phyloP scores from a whole-genome alignment of 2,329 filamentous ascomycete species.

The Xylaria sp. region DNA sequence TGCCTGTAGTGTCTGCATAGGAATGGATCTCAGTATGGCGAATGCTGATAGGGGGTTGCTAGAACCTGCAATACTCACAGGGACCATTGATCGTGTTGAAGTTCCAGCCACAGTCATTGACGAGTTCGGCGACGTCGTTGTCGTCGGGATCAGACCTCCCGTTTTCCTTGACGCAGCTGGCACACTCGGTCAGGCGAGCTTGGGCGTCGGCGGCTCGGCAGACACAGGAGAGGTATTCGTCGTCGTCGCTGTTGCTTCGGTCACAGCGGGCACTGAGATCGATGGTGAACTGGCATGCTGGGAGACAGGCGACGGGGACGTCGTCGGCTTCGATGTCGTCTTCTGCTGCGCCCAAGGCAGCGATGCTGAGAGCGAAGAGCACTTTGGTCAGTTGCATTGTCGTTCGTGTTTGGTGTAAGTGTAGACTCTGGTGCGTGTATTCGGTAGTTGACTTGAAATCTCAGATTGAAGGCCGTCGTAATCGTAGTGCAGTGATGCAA shows the following conservation, averaged over 20 bases:
- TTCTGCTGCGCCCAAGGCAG: conserved; percentile 16
- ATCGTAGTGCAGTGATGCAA: too few relatives aligned
- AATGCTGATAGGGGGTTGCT: not conserved
- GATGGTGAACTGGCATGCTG: conserved; percentile 20
- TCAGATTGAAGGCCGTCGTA: too few relatives aligned
- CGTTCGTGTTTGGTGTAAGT: too few relatives aligned
- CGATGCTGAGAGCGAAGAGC: conserved; percentile 9
- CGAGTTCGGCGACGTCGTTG: conserved; percentile 23
- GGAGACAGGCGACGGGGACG: conserved; percentile 16
- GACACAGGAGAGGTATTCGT: conserved; percentile 18
- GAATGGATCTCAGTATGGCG: not conserved
- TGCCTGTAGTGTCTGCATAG: conserved; percentile 9
- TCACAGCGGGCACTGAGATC: conserved; percentile 21
- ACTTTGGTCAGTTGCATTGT: conserved; percentile 11
- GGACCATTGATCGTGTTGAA: conserved; percentile 15
- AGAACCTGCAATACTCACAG: conserved; percentile 7
- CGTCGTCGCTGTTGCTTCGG: conserved; percentile 10
- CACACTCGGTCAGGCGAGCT: conserved; percentile 18
- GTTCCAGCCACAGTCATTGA: conserved; percentile 23
- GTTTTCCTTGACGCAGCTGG: conserved; percentile 20
- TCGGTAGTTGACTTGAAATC: too few relatives aligned
- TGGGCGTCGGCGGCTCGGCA: conserved; percentile 13
- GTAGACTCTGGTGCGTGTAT: too few relatives aligned
- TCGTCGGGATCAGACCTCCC: conserved; percentile 14
- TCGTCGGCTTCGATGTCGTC: conserved; percentile 19